Evolutionary conservation across 495 filamentous ascomycete species (phyloP).

Genomic region (Aspergillus saccharolyticus): DNA sequence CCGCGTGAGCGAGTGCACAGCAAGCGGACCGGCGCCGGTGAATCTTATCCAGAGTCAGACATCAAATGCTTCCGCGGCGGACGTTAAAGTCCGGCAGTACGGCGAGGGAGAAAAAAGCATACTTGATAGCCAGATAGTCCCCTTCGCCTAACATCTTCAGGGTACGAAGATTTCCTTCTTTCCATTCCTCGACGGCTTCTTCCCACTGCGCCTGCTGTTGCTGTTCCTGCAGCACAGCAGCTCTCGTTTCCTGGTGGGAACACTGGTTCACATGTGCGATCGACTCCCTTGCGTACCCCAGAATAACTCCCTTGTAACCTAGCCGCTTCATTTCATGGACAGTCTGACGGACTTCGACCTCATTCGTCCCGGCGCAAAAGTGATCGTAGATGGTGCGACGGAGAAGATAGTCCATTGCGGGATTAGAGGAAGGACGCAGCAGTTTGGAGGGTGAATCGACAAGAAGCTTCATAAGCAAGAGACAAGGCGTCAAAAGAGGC

Average conservation of each 20-base stretch:
- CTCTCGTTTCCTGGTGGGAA: not conserved
- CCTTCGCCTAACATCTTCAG: slow-evolving; percentile 57
- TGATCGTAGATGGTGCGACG: slow-evolving; percentile 79
- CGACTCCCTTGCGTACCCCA: slow-evolving; percentile 73
- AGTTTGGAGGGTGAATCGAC: slow-evolving; percentile 55
- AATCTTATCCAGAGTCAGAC: slow-evolving; percentile 46
- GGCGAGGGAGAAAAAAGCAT: slow-evolving; percentile 11
- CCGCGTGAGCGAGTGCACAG: slow-evolving; percentile 54
- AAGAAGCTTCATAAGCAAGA: slow-evolving; percentile 56
- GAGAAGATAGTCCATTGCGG: slow-evolving; percentile 51
- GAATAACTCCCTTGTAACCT: slow-evolving; percentile 71
- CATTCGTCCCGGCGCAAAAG: slow-evolving; percentile 74
- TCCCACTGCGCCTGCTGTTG: slow-evolving; percentile 8
- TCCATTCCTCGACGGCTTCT: slow-evolving; percentile 50
- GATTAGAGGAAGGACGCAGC: slow-evolving; percentile 55
- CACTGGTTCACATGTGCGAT: slow-evolving; percentile 45
- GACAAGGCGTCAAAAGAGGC: slow-evolving; percentile 59
- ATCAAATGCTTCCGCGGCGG: not conserved
- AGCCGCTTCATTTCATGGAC: slow-evolving; percentile 55
- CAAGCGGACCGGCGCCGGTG: slow-evolving; percentile 68
- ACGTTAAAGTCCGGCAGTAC: not conserved
- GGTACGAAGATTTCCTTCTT: slow-evolving; percentile 62
- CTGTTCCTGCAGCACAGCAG: not conserved
- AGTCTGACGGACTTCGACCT: slow-evolving; percentile 54
- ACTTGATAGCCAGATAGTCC: slow-evolving; percentile 76